Conservation (phyloP, 2,329 filamentous ascomycete genomes). For the Boeremia exigua region DNA sequence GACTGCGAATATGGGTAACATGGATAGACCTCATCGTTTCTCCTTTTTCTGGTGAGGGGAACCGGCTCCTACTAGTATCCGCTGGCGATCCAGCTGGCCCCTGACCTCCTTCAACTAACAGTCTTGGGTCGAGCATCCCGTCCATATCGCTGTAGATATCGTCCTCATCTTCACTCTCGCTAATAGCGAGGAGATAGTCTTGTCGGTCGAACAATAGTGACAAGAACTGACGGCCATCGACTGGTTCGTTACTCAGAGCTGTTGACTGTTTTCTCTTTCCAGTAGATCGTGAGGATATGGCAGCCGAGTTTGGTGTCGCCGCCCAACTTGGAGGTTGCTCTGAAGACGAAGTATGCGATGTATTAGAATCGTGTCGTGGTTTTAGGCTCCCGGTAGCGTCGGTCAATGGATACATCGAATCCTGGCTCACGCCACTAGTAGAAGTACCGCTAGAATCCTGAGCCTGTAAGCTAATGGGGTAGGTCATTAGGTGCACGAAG, state of each 20-base stretch:
- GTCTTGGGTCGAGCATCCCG: conserved; percentile 21
- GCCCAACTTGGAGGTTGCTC: conserved; percentile 17
- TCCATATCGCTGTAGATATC: conserved; percentile 10
- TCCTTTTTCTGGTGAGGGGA: conserved; percentile 3
- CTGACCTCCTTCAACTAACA: conserved; percentile 7
- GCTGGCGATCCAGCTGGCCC: conserved; percentile 14
- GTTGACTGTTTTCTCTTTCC: conserved; percentile 18
- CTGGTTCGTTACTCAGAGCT: not conserved
- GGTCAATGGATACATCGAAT: conserved; percentile 14
- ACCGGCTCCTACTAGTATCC: conserved; percentile 13
- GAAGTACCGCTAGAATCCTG: conserved; percentile 26
- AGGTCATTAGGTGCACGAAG: conserved; percentile 21
- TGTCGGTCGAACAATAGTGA: conserved; percentile 28
- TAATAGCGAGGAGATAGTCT: conserved; percentile 24
- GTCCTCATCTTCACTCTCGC: conserved; percentile 21
- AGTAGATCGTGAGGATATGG: conserved; percentile 7
- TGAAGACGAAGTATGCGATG: conserved; percentile 18
- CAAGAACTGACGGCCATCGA: conserved; percentile 16
- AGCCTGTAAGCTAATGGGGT: conserved; percentile 21
- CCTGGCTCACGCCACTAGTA: conserved; percentile 21
- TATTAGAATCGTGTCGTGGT: conserved; percentile 15
- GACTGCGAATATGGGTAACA: conserved; percentile 25
- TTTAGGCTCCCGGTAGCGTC: conserved; percentile 3
- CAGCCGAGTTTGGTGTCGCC: not conserved
- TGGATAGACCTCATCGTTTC: conserved; percentile 20